A percentile compares a stretch with the other conserved stretches of the same genome.
phyloP scores from a whole-genome alignment of 2,329 filamentous ascomycete species.

The Epichloe glyceriae region DNA sequence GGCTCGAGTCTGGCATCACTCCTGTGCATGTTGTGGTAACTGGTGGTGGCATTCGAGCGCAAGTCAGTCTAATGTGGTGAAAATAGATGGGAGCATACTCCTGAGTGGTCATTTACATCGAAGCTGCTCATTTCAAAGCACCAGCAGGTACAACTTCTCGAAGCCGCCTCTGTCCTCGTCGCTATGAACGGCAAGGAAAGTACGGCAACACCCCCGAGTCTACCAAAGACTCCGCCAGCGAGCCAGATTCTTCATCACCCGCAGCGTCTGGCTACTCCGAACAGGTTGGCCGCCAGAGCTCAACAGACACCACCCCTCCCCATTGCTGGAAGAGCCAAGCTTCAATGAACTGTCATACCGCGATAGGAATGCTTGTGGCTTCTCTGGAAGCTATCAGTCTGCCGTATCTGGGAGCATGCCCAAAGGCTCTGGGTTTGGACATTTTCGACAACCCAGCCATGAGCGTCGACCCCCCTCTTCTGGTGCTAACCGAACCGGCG shows the following conservation, averaged over 20 bases:
- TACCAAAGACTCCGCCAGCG: conserved; percentile 58
- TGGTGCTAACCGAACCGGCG: conserved; percentile 58
- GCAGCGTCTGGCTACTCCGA: conserved; percentile 72
- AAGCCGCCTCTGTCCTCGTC: conserved; percentile 91
- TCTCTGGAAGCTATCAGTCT: conserved; percentile 75
- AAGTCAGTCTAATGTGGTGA: conserved; percentile 4
- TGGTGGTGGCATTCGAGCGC: neutral
- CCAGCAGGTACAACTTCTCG: conserved; percentile 93
- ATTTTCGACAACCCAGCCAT: conserved; percentile 62
- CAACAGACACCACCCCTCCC: conserved; percentile 88
- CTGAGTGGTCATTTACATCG: conserved; percentile 93
- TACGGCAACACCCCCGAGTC: conserved; percentile 51
- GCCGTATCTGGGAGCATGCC: conserved; percentile 35
- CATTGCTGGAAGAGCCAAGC: conserved; percentile 52
- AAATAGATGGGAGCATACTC: conserved; percentile 94
- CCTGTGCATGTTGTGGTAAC: neutral
- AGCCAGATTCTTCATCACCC: conserved; percentile 71
- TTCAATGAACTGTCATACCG: conserved; percentile 37
- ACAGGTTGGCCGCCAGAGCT: conserved; percentile 64
- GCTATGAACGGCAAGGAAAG: conserved; percentile 60
- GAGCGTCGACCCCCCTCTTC: conserved; percentile 69
- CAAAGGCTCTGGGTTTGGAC: conserved; percentile 32
- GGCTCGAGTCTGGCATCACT: neutral
- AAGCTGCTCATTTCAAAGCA: conserved; percentile 98
- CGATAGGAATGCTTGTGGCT: conserved; percentile 43